These are phyloP conservation scores for Debaryomyces nepalensis DNA, from an alignment of 1,139 yeast genomes.

Conservation along the genomic window DNA sequence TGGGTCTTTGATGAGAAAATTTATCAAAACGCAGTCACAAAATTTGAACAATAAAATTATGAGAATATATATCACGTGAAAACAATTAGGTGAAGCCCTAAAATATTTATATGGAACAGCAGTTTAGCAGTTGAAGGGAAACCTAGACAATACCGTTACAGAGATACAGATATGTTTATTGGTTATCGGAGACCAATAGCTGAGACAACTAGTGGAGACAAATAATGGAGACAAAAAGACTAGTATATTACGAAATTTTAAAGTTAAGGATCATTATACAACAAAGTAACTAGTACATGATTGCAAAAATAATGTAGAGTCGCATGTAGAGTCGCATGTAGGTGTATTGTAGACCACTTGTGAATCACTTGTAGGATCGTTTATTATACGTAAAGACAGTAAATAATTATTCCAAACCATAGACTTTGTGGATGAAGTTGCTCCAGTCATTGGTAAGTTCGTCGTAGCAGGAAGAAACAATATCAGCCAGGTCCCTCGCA, in stretches of 20 bases:
- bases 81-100: not conserved
- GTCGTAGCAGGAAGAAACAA: constrained; percentile 10
- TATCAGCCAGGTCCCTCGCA: not conserved
- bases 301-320: too few relatives aligned
- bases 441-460: constrained; percentile 20
- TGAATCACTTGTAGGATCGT: not conserved
- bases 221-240: too few relatives aligned
- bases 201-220: too few relatives aligned
- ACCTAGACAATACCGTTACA: too few relatives aligned
- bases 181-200: too few relatives aligned
- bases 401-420: constrained; percentile 27
- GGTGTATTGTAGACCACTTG: not conserved
- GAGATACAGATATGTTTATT: too few relatives aligned
- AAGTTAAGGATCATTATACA: too few relatives aligned
- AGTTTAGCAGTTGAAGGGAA: too few relatives aligned
- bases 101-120: not conserved
- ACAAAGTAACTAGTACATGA: too few relatives aligned
- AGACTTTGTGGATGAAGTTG: constrained; percentile 25
- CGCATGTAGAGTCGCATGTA: too few relatives aligned
- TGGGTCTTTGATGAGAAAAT: constrained; percentile 8
- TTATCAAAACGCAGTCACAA: constrained; percentile 11
- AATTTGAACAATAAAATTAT: not conserved
- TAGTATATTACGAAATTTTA: too few relatives aligned
- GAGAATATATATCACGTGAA: not conserved
- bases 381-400: too few relatives aligned